Evolutionary conservation across 345 rosid genomes (phyloP).

Genomic region (Heritiera fomes): DNA sequence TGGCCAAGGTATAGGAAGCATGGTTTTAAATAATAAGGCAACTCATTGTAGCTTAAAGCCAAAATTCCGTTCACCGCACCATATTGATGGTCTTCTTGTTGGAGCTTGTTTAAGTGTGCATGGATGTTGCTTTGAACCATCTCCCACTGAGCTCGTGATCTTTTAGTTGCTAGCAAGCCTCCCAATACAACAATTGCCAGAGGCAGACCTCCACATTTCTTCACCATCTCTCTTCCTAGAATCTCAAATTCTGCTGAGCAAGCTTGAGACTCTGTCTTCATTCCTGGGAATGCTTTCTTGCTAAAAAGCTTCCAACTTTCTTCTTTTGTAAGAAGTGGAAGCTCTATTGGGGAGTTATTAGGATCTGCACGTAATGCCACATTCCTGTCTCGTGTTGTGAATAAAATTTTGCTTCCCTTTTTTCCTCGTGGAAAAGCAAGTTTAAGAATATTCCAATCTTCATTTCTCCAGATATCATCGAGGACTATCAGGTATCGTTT

Average conservation of each 20-base stretch:
- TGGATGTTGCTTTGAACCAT: neutral
- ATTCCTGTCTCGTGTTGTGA: neutral
- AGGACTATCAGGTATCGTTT: conserved; percentile 11
- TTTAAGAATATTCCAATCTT: conserved; percentile 3
- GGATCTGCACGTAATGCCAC: neutral
- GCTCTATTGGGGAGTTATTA: neutral
- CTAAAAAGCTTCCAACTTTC: conserved; percentile 15
- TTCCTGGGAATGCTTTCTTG: neutral
- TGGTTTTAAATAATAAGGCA: conserved; percentile 34
- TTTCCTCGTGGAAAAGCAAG: neutral
- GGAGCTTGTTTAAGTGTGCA: neutral
- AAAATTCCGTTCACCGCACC: conserved; percentile 7
- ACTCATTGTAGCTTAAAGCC: neutral
- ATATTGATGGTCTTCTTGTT: neutral
- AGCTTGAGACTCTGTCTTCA: neutral
- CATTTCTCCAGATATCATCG: conserved; percentile 22
- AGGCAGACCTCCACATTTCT: conserved; percentile 25
- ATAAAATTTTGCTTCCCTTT: conserved; percentile 1
- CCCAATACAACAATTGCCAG: conserved; percentile 24
- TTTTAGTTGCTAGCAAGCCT: conserved; percentile 14
- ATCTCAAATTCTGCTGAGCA: neutral
- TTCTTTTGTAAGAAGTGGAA: neutral
- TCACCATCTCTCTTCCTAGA: conserved; percentile 19
- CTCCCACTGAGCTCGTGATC: neutral
- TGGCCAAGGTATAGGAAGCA: conserved; percentile 33